A percentile compares a stretch with the other conserved stretches of the same genome.
phyloP scores from a whole-genome alignment of 2,329 filamentous ascomycete genomes.

The Epichloe sp. region DNA sequence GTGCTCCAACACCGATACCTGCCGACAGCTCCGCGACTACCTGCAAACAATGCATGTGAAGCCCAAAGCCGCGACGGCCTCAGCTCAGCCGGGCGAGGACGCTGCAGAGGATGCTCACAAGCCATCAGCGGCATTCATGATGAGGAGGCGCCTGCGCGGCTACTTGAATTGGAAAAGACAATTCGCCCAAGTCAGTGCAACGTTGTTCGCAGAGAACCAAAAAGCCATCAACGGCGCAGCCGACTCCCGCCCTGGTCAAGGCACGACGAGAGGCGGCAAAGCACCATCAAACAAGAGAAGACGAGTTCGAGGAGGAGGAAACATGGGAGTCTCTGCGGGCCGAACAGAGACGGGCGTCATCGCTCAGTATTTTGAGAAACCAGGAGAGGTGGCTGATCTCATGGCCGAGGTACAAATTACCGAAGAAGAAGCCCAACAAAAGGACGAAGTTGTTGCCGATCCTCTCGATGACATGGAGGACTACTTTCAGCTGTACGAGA shows the following conservation, averaged over 20 bases:
- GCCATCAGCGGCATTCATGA: constrained; percentile 73
- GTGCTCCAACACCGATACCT: constrained; percentile 80
- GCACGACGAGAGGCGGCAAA: constrained; percentile 39
- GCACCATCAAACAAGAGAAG: constrained; percentile 76
- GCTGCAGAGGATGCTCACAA: constrained; percentile 41
- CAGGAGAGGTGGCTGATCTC: constrained; percentile 66
- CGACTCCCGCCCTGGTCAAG: constrained; percentile 36
- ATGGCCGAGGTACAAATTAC: constrained; percentile 76
- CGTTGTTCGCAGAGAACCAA: constrained; percentile 68
- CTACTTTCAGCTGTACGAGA: constrained; percentile 82
- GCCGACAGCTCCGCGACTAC: constrained; percentile 79
- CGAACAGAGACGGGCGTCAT: constrained; percentile 63
- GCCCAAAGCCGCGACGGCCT: constrained; percentile 31
- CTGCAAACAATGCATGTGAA: constrained; percentile 79
- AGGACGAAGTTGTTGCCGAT: constrained; percentile 61
- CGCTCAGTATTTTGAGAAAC: constrained; percentile 67
- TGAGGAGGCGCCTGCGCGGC: constrained; percentile 73
- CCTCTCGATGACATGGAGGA: constrained; percentile 84
- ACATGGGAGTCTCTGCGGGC: constrained; percentile 40
- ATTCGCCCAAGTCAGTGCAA: constrained; percentile 72
- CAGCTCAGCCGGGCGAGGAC: constrained; percentile 18
- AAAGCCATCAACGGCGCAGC: constrained; percentile 56
- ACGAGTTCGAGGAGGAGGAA: constrained; percentile 67
- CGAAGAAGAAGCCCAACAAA: constrained; percentile 61
- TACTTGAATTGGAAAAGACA: constrained; percentile 87